Percentiles rank a stretch among this genome's conserved stretches.
Evolutionary conservation across 108 stramenopile species (phyloP).

Genomic region (Nannochloropsis salina): DNA sequence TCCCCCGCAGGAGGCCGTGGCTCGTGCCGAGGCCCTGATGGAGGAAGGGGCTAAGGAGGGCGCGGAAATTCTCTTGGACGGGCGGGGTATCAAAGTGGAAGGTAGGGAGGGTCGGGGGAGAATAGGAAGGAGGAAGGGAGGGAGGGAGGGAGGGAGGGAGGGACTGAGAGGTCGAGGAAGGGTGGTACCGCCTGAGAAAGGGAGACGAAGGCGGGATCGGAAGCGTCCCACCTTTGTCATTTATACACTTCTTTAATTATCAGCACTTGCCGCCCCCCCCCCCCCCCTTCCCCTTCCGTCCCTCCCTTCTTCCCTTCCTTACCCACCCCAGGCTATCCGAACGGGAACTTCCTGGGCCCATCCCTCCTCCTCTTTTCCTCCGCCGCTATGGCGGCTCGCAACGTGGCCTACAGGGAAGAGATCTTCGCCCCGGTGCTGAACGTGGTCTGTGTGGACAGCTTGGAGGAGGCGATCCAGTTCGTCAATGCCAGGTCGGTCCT

Average conservation of each 20-base stretch:
- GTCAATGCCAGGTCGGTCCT: constrained; percentile 59
- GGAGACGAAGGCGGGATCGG: neutral
- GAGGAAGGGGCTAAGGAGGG: constrained; percentile 67
- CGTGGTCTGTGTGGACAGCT: constrained; percentile 62
- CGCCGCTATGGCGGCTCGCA: constrained; percentile 33
- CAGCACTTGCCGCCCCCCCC: neutral
- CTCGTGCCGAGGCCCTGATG: constrained; percentile 67
- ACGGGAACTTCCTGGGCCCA: constrained; percentile 79
- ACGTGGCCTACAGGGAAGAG: constrained; percentile 78
- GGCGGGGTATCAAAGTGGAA: constrained; percentile 55
- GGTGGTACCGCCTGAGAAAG: neutral
- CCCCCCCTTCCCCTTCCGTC: neutral
- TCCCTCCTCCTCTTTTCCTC: constrained; percentile 4
- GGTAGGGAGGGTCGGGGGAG: constrained; percentile 35
- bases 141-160: constrained; percentile 18
- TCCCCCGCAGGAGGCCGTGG: constrained; percentile 56
- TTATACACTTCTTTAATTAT: too few relatives aligned
- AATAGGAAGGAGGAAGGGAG: constrained; percentile 33
- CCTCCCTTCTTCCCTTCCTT: neutral
- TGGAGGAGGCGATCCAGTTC: constrained; percentile 80
- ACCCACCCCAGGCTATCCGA: constrained; percentile 37
- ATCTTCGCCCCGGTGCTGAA: constrained; percentile 91
- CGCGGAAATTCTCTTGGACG: constrained; percentile 71
- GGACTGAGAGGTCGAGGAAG: neutral
- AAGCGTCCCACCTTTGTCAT: too few relatives aligned